Evolutionary conservation across 345 rosid genomes (phyloP).

Genomic region (Punica granatum): DNA sequence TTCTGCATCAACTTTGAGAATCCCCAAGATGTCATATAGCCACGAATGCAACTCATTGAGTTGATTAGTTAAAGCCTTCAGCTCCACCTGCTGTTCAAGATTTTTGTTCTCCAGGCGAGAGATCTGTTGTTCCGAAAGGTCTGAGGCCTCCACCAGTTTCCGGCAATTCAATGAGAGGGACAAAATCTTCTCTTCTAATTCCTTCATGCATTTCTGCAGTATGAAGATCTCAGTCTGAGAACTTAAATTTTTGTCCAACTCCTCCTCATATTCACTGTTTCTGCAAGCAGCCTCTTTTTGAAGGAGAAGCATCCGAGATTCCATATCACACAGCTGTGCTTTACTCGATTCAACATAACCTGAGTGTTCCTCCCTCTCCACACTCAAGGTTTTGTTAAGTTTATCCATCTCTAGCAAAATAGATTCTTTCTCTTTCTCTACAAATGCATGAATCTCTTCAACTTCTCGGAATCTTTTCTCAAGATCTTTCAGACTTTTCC

Average conservation of each 20-base stretch:
- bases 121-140: constrained; percentile 48
- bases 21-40: constrained; percentile 40
- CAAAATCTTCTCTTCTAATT: constrained; percentile 51
- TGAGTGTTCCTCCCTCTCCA: constrained; percentile 48
- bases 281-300: constrained; percentile 45
- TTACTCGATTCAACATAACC: constrained; percentile 33
- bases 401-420: constrained; percentile 41
- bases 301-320: constrained; percentile 43
- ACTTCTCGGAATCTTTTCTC: constrained; percentile 45
- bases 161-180: constrained; percentile 46
- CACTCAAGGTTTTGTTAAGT: constrained; percentile 37
- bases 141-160: constrained; percentile 47
- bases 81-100: constrained; percentile 40
- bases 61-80: constrained; percentile 45
- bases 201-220: constrained; percentile 55
- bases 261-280: constrained; percentile 60
- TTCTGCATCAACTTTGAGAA: constrained; percentile 35
- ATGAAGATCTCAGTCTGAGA: constrained; percentile 59
- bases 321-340: constrained; percentile 42
- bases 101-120: constrained; percentile 50
- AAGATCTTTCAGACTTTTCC: constrained; percentile 42
- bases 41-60: constrained; percentile 43
- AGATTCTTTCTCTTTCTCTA: constrained; percentile 56
- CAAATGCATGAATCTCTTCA: constrained; percentile 30
- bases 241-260: constrained; percentile 49